These are phyloP conservation scores for Gorgonomyces haynaldii DNA, from an alignment of 192 early-diverging fungal species.

Conservation along the genomic window DNA sequence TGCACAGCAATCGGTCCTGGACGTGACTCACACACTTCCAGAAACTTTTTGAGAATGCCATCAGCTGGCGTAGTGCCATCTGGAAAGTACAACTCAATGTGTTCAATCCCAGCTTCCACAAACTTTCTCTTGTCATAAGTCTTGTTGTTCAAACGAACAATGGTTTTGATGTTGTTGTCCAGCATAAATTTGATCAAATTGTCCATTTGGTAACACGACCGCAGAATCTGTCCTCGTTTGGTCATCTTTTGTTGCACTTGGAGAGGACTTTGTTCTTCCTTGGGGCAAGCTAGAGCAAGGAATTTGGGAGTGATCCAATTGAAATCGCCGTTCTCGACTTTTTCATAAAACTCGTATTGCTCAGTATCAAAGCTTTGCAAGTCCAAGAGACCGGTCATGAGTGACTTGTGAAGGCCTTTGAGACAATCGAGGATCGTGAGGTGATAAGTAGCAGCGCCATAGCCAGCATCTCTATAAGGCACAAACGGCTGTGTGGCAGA, in stretches of 20 bases:
- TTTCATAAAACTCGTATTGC: slow-evolving; percentile 65
- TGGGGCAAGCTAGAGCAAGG: slow-evolving; percentile 55
- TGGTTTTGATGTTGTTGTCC: slow-evolving; percentile 28
- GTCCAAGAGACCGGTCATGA: slow-evolving; percentile 45
- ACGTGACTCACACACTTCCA: slow-evolving; percentile 49
- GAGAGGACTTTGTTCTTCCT: slow-evolving; percentile 27
- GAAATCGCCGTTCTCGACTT: slow-evolving; percentile 57
- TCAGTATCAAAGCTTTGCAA: slow-evolving; percentile 47
- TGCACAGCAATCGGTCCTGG: slow-evolving; percentile 45
- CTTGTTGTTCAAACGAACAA: slow-evolving; percentile 56
- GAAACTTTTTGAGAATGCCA: slow-evolving; percentile 46
- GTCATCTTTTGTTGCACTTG: neutral
- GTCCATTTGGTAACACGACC: slow-evolving; percentile 32
- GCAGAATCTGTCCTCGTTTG: slow-evolving; percentile 4
- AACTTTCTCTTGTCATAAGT: slow-evolving; percentile 50
- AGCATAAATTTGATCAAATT: slow-evolving; percentile 43
- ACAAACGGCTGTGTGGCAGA: slow-evolving; percentile 36
- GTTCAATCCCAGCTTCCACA: slow-evolving; percentile 44
- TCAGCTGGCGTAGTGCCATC: slow-evolving; percentile 60
- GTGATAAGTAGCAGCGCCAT: slow-evolving; percentile 53
- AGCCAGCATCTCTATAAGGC: slow-evolving; percentile 61
- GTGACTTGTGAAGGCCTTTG: slow-evolving; percentile 45
- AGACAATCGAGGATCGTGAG: slow-evolving; percentile 58
- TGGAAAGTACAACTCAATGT: slow-evolving; percentile 55
- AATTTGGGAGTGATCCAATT: slow-evolving; percentile 66